Evolutionary conservation across 2,329 filamentous ascomycete genomes (phyloP).

Genomic region (Diaporthe velutina): DNA sequence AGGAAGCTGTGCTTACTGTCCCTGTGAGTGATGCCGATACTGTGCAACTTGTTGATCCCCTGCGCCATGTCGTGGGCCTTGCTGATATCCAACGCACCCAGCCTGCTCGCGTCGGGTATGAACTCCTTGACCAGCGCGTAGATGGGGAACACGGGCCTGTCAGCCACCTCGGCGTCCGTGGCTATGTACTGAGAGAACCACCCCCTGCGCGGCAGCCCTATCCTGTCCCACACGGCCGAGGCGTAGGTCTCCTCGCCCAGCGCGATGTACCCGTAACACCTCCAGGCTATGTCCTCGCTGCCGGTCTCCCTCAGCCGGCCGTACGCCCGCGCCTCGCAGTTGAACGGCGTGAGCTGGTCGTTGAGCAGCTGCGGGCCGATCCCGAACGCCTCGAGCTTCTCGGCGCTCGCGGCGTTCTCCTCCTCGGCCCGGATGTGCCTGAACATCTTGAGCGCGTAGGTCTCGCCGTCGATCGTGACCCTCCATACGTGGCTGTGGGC

Average conservation of each 20-base stretch:
- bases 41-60: neutral
- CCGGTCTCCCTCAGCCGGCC: neutral
- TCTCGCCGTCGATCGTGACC: neutral
- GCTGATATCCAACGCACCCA: neutral
- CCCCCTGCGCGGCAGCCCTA: neutral
- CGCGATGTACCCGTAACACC: neutral
- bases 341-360: slow-evolving; percentile 17
- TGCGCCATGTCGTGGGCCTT: neutral
- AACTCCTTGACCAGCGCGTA: slow-evolving; percentile 13
- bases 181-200: neutral
- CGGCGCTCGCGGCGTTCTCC: neutral
- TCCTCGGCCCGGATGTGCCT: neutral
- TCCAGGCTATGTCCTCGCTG: neutral
- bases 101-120: neutral
- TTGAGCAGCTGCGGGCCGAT: neutral
- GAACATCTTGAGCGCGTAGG: slow-evolving; percentile 15
- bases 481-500: slow-evolving; percentile 13
- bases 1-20: too few species aligned
- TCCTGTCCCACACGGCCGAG: neutral
- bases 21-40: neutral
- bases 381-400: neutral
- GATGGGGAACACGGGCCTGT: neutral
- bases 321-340: slow-evolving; percentile 14
- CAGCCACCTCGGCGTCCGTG: neutral
- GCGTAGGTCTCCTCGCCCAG: neutral